Evolutionary conservation across 2,329 filamentous ascomycete species (phyloP).

Genomic region (Aschersonia sp.): DNA sequence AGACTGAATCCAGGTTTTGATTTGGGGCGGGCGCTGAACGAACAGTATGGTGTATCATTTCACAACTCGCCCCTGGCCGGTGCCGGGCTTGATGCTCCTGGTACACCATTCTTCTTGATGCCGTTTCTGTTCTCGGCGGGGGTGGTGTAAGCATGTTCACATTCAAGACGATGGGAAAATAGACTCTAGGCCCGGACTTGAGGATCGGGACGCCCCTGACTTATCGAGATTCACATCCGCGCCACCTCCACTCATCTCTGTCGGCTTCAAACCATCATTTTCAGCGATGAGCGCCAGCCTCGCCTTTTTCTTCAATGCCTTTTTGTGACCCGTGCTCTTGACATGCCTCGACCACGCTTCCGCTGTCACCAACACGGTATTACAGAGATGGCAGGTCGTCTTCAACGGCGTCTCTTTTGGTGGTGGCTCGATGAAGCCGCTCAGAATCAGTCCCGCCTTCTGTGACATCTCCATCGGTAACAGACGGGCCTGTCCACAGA

Average conservation of each 20-base stretch:
- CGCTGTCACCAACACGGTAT: constrained; percentile 45
- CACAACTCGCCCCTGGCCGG: no score
- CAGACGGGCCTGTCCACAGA: constrained; percentile 41
- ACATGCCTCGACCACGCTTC: constrained; percentile 27
- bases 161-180: constrained; percentile 9
- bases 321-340: constrained; percentile 19
- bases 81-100: no score
- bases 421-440: constrained; percentile 27
- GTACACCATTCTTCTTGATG: no score
- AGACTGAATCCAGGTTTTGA: no score
- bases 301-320: constrained; percentile 19
- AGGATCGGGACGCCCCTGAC: constrained; percentile 5
- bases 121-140: no score
- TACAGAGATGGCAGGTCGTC: constrained; percentile 59
- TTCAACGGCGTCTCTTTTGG: constrained; percentile 37
- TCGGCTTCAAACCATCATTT: constrained; percentile 4
- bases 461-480: constrained; percentile 32
- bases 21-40: no score
- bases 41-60: no score
- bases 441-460: constrained; percentile 40
- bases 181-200: constrained; percentile 13
- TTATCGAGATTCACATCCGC: background rate
- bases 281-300: constrained; percentile 21
- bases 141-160: no score
- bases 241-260: background rate